A percentile compares a stretch with the other conserved stretches of the same genome.
Conservation (phyloP, 1,284 basidiomycete genomes). For the Cryptococcus sp. region DNA sequence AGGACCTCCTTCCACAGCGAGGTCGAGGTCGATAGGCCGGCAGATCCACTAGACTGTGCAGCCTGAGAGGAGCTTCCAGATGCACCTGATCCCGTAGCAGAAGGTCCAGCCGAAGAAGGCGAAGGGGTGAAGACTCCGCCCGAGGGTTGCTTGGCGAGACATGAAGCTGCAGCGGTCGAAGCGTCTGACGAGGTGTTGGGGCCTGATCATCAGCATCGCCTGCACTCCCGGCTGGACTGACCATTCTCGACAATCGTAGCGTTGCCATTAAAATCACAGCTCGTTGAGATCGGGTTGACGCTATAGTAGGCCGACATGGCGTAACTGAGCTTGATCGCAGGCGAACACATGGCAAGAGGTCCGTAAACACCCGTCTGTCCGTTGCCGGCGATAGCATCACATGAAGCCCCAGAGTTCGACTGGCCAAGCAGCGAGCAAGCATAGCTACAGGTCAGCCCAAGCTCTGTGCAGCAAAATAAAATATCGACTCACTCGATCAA, state of each 20-base stretch:
- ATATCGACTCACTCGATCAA: slow-evolving; percentile 52
- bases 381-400: slow-evolving; percentile 64
- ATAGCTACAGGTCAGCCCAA: slow-evolving; percentile 46
- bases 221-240: slow-evolving; percentile 10
- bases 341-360: slow-evolving; percentile 59
- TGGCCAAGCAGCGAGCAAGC: slow-evolving; percentile 66
- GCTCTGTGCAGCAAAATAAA: background rate
- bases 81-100: slow-evolving; percentile 1
- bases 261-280: slow-evolving; percentile 68
- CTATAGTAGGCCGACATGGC: slow-evolving; percentile 77
- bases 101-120: slow-evolving; percentile 5
- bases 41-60: background rate
- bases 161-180: slow-evolving; percentile 60
- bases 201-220: slow-evolving; percentile 33
- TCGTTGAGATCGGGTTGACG: slow-evolving; percentile 55
- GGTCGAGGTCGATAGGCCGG: too few relatives aligned
- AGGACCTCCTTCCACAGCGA: too few relatives aligned
- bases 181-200: slow-evolving; percentile 56
- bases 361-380: slow-evolving; percentile 73
- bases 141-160: slow-evolving; percentile 58
- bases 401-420: slow-evolving; percentile 53
- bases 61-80: background rate
- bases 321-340: slow-evolving; percentile 72
- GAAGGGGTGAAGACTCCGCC: slow-evolving; percentile 57
- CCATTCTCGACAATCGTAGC: slow-evolving; percentile 59